Evolutionary conservation across 306 rosid species (phyloP).

Genomic region (Neltuma alba): DNA sequence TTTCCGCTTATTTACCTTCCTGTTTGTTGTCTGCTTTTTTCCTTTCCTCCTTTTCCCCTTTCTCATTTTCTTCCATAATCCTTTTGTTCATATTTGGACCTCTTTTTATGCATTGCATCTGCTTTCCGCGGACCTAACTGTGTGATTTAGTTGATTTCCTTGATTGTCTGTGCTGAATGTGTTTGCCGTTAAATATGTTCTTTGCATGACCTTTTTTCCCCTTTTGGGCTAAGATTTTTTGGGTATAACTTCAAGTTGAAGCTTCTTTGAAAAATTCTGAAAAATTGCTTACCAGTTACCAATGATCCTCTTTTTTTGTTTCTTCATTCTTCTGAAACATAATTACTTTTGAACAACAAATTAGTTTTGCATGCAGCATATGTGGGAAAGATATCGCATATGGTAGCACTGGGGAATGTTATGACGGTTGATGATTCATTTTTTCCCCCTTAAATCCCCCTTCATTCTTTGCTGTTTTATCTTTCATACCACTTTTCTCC

Average conservation of each 20-base stretch:
- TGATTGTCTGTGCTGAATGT: neutral
- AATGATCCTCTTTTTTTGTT: neutral
- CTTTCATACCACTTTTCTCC: neutral
- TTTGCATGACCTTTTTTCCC: neutral
- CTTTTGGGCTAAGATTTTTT: neutral
- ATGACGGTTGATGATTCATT: neutral
- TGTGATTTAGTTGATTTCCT: neutral
- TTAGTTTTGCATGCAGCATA: neutral
- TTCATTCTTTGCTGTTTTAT: neutral
- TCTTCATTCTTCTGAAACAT: neutral
- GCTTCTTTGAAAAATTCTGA: neutral
- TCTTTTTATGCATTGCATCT: neutral
- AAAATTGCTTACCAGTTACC: neutral
- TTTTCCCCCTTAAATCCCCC: neutral
- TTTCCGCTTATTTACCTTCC: neutral
- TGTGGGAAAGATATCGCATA: neutral
- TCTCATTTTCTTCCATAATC: neutral
- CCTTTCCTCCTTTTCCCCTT: neutral
- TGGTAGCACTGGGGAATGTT: neutral
- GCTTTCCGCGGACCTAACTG: neutral
- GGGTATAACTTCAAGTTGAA: neutral
- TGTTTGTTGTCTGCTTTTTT: neutral
- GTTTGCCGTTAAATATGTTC: neutral
- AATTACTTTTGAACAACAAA: slow-evolving; percentile 5
- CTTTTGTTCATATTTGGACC: neutral